Evolutionary conservation across 1,284 basidiomycete species (phyloP), one percentile per base, ranked within the genome.

Genomic region (Ustilago sp.): DNA sequence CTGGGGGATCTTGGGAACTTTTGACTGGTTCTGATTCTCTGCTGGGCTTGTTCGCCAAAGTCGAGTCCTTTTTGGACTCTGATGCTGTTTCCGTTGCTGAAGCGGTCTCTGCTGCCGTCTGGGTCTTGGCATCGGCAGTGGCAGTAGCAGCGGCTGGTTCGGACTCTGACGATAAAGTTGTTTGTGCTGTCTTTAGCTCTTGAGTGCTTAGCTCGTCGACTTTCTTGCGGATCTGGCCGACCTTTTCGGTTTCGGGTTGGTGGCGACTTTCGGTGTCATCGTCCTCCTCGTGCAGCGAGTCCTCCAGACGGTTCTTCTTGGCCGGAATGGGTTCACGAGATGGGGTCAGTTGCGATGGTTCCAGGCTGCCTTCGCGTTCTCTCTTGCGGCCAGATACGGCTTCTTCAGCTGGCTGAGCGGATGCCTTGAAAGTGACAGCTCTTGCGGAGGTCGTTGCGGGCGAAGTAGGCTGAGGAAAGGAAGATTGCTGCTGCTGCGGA

Each of bases 281-380:
- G 11, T 75, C 62, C 50, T 74, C 76, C 31, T 70, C 68, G 39
- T 53, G 59, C 48, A 66, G 32, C 8, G 59, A 68, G 43, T 74
- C 64, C 43, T 80, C 70, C 12, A 83, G 35, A 8, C 81, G 68
- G 34, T 83, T 83, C 73, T 83, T 83, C 57, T 83, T 83, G 28
- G 80, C 55, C 0, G 81, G 81, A 9, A 83, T 67, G 9, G 77
- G 47, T 23, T 80, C 79, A 36, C 58, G 60, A 13, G 68, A 63
- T 13, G 71, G 67, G 3, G 67, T 69, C 19, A 59, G 54, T 19
- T 70, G 77, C 8, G 74, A 47, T 4, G 80, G 80, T 38, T 82
- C 80, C 17, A 82, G 61, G 35, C 80, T 82, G 8, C 77, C 80
- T 47, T 82, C 80, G 31, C 80, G 69, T 35, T 82, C 80, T 15